Percentiles rank a stretch among this genome's conserved stretches.
These are phyloP conservation scores for Fistulinella prunicolor DNA, from an alignment of 768 basidiomycete genomes.

Conservation along the genomic window DNA sequence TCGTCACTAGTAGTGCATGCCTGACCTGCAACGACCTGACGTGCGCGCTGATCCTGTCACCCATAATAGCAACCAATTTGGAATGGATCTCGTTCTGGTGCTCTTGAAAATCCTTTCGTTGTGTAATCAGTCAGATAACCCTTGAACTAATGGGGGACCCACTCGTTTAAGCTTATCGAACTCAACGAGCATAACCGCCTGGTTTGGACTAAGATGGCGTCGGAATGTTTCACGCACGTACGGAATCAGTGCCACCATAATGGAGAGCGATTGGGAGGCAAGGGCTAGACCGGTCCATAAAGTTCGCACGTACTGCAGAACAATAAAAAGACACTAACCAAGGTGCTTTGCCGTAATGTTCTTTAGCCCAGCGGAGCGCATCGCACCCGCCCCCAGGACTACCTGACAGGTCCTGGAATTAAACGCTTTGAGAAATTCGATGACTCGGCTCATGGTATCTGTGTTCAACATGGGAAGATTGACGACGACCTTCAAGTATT, in stretches of 20 bases:
- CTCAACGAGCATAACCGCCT: conserved; percentile 95
- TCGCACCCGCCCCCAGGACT: conserved; percentile 97
- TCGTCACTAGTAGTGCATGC: conserved; percentile 9
- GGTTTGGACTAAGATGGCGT: conserved; percentile 88
- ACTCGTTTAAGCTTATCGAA: conserved; percentile 98
- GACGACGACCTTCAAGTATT: conserved; percentile 86
- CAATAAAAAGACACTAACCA: conserved; percentile 47
- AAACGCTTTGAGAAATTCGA: conserved; percentile 96
- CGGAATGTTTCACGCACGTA: conserved; percentile 95
- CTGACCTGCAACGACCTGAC: conserved; percentile 76
- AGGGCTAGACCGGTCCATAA: conserved; percentile 54
- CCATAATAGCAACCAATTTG: conserved; percentile 98
- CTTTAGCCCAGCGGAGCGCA: conserved; percentile 95
- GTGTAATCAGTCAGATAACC: conserved; percentile 2
- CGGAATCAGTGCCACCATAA: conserved; percentile 91
- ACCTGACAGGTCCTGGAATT: conserved; percentile 98
- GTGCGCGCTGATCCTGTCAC: conserved; percentile 85
- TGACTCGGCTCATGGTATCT: conserved; percentile 90
- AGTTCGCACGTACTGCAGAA: conserved; percentile 13
- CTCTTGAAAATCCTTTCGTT: conserved; percentile 87
- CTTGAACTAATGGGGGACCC: conserved; percentile 27
- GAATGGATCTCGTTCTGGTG: conserved; percentile 99
- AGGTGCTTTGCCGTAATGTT: conserved; percentile 99
- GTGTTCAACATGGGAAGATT: conserved; percentile 88
- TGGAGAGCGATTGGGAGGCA: conserved; percentile 93